A percentile compares a stretch with the other conserved stretches of the same genome.
Conservation (phyloP, 2,329 filamentous ascomycete species). For the Laburnicola sp. region DNA sequence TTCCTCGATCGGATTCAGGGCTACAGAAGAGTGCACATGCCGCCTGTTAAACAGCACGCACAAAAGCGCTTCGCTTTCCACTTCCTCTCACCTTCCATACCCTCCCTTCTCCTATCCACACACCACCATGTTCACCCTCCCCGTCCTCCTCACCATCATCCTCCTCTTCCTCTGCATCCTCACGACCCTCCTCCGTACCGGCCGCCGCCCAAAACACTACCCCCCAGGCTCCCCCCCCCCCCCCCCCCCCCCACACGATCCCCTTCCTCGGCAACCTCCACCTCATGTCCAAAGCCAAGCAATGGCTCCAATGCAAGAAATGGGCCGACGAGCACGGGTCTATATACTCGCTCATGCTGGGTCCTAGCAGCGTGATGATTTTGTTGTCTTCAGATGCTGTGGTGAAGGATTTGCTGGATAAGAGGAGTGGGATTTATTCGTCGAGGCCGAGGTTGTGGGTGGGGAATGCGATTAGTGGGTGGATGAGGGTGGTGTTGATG, state of each 20-base stretch:
- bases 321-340: slow-evolving; percentile 59
- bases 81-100: no score
- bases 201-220: slow-evolving; percentile 38
- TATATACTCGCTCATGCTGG: slow-evolving; percentile 57
- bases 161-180: no score
- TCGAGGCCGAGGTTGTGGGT: slow-evolving; percentile 51
- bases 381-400: slow-evolving; percentile 51
- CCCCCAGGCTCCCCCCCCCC: no score
- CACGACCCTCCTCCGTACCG: no score
- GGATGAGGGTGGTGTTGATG: slow-evolving; percentile 22
- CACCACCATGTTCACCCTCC: no score
- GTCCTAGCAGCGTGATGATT: slow-evolving; percentile 49
- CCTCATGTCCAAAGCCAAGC: slow-evolving; percentile 48
- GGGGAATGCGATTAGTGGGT: slow-evolving; percentile 28
- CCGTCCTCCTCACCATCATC: no score
- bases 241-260: slow-evolving; percentile 55
- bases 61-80: no score
- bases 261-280: slow-evolving; percentile 57
- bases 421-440: slow-evolving; percentile 54
- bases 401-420: slow-evolving; percentile 57
- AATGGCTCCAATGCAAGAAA: slow-evolving; percentile 53
- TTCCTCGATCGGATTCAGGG: no score
- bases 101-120: no score
- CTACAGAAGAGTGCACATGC: no score
- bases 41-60: no score